Evolutionary conservation across 2,329 filamentous ascomycete species (phyloP), one percentile per base, ranked within the genome.

Genomic region (Cordyceps militaris): DNA sequence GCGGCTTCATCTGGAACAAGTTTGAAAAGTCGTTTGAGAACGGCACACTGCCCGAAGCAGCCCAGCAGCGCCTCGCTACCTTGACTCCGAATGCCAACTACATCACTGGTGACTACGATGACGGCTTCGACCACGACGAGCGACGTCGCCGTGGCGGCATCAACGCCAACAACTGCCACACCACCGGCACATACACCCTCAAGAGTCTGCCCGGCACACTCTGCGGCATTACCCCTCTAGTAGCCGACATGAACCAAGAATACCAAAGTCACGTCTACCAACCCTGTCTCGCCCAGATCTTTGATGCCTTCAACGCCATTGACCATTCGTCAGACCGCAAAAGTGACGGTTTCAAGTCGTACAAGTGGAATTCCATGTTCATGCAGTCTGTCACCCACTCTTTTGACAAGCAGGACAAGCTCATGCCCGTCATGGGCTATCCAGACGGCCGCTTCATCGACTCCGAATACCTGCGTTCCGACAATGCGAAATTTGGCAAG

Each of bases 191-290:
- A 0, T 76, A 76, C 36, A 77, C 75, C 0, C 65, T 76, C 28
- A 77, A 77, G 63, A 76, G 73, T 55, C 56, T 77, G 14, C 66
- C 69, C 0, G 74, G 70, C 4, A 73, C 72, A 9, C 57, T 76
- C 8, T 78, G 75, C 46, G 75, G 75, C 5, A 61, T 76, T n/a
- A 67, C 66, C 0, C 74, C 75, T 0, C 60, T 77, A 11, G 66
- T 75, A 2, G 71, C 67, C 2, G 74, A 77, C 38, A 74, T 74
- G 57, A 76, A 77, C 34, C 65, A 69, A 19, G 75, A 77, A 58
- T 71, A 70, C 52, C 61, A 67, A 4, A 67, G 75, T 24, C 70
- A 76, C 52, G 65, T 76, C 23, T 77, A 77, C 59, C 73, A 77
- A 43, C 75, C 75, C 0, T 77, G 75, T 46, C 58, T 78, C 50